Percentiles rank a stretch among this genome's conserved stretches.
Evolutionary conservation across 2,329 filamentous ascomycete species (phyloP).

Genomic region (Pseudogymnoascus sp.): DNA sequence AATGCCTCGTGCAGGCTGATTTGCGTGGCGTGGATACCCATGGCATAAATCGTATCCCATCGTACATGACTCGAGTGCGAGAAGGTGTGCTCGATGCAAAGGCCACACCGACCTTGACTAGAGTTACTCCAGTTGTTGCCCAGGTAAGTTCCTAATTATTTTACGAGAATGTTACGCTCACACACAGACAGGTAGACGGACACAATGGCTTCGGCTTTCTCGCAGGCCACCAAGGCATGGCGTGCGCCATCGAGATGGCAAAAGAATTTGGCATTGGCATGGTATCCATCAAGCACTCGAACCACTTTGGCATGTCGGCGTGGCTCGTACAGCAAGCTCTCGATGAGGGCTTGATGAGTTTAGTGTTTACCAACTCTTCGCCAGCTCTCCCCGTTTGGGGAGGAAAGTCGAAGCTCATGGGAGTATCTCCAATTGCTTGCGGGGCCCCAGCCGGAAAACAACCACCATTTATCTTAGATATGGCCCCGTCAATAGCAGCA

Average conservation of each 20-base stretch:
- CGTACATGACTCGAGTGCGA: constrained; percentile 67
- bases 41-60: constrained; percentile 70
- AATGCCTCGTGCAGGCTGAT: constrained; percentile 65
- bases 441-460: constrained; percentile 59
- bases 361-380: constrained; percentile 32
- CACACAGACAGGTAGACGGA: constrained; percentile 42
- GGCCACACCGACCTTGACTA: constrained; percentile 50
- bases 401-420: constrained; percentile 26
- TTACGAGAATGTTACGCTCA: constrained; percentile 22
- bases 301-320: constrained; percentile 78
- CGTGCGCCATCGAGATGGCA: constrained; percentile 60
- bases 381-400: constrained; percentile 31
- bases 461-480: constrained; percentile 48
- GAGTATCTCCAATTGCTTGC: constrained; percentile 38
- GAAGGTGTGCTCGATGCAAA: constrained; percentile 58
- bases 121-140: constrained; percentile 64
- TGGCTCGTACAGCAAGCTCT: constrained; percentile 74
- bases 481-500: constrained; percentile 23
- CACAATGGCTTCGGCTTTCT: constrained; percentile 72
- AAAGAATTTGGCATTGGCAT: constrained; percentile 63
- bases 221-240: constrained; percentile 60
- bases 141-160: constrained; percentile 39
- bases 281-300: constrained; percentile 67
- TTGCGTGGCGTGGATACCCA: constrained; percentile 75
- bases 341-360: constrained; percentile 59